Conservation (phyloP, 179 eudicot genomes). For the Silene noctiflora region DNA sequence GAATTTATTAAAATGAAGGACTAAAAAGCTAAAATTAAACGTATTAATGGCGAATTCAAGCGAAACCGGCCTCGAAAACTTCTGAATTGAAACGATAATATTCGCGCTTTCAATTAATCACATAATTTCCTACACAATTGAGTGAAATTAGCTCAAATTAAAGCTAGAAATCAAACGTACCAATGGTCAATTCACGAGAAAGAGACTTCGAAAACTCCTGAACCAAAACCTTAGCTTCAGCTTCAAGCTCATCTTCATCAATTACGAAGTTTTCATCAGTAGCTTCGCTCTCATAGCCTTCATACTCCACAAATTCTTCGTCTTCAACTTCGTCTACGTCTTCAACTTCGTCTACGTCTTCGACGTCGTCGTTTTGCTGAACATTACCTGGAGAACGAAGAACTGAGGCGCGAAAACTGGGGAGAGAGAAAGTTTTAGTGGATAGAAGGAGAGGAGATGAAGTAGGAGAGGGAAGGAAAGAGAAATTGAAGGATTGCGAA, state of each 20-base stretch:
- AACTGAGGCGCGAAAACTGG: constrained; percentile 22
- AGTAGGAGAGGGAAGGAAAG: neutral
- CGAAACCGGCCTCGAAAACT: neutral
- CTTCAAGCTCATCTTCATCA: constrained; percentile 67
- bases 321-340: constrained; percentile 28
- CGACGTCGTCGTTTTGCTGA: neutral
- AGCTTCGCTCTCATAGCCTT: constrained; percentile 25
- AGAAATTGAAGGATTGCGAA: neutral
- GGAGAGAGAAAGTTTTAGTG: constrained; percentile 24
- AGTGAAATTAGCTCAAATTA: neutral
- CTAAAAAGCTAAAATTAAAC: neutral
- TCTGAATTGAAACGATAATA: neutral
- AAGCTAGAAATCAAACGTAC: neutral
- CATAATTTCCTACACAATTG: neutral
- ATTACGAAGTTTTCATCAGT: constrained; percentile 24
- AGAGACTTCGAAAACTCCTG: constrained; percentile 55
- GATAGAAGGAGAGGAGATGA: constrained; percentile 15
- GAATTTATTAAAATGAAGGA: too few species aligned
- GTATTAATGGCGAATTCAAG: neutral
- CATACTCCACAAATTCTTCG: constrained; percentile 33
- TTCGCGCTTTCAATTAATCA: constrained; percentile 4
- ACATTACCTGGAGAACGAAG: constrained; percentile 20
- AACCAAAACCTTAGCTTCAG: constrained; percentile 53
- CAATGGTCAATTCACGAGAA: constrained; percentile 31
- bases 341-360: neutral